These are phyloP conservation scores for Boletus austroedulis DNA, from an alignment of 1,284 basidiomycete genomes.

Conservation along the genomic window DNA sequence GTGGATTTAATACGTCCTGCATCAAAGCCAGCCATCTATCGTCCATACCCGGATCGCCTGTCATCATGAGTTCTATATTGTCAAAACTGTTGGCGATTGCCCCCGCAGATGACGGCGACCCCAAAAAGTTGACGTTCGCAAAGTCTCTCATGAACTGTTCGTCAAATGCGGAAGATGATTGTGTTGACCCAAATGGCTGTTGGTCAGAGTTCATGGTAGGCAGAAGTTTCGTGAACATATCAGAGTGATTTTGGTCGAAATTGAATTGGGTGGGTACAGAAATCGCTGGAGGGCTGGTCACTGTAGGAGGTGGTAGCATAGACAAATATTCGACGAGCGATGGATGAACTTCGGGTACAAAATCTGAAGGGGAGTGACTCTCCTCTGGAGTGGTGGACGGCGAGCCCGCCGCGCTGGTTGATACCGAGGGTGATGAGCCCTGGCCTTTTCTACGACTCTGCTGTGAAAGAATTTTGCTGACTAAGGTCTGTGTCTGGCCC, in stretches of 20 bases:
- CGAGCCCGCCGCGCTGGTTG: constrained; percentile 27
- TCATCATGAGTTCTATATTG: constrained; percentile 44
- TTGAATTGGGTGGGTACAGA: constrained; percentile 13
- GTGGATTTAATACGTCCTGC: constrained; percentile 45
- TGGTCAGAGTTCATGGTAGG: constrained; percentile 13
- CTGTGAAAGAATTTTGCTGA: constrained; percentile 48
- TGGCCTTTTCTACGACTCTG: constrained; percentile 25
- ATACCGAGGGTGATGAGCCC: constrained; percentile 15
- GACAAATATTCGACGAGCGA: constrained; percentile 47
- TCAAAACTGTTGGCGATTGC: constrained; percentile 8
- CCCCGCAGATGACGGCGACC: constrained; percentile 5
- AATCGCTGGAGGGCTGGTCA: constrained; percentile 11
- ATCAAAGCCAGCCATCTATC: constrained; percentile 57
- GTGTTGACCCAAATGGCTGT: constrained; percentile 12
- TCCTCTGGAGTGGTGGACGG: constrained; percentile 32
- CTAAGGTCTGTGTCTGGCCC: constrained; percentile 54
- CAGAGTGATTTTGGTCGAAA: constrained; percentile 10
- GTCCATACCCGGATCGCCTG: constrained; percentile 53
- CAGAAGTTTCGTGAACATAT: not conserved
- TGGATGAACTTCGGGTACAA: constrained; percentile 55
- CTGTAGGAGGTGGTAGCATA: constrained; percentile 36
- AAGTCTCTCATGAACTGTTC: constrained; percentile 21
- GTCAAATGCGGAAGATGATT: constrained; percentile 16
- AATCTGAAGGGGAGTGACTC: constrained; percentile 23
- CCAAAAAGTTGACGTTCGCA: constrained; percentile 16